Conservation (phyloP, 805 yeast species). For the Komagataella mondaviorum region DNA sequence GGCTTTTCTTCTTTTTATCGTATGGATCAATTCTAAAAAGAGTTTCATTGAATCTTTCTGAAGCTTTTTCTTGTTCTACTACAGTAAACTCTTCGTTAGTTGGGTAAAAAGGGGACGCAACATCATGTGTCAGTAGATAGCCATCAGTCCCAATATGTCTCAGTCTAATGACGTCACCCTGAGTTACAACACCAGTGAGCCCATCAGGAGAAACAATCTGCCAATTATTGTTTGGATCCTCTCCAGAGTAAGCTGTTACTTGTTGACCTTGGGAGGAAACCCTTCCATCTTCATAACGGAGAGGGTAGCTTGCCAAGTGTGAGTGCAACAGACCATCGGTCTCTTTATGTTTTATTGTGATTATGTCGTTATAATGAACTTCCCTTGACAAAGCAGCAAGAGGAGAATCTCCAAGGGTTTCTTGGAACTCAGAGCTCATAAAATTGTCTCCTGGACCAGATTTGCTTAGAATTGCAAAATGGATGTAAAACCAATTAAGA, state of each 20-base stretch:
- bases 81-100: constrained; percentile 93
- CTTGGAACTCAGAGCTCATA: constrained; percentile 94
- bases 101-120: constrained; percentile 84
- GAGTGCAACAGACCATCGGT: constrained; percentile 78
- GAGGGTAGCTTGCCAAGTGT: constrained; percentile 62
- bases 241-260: constrained; percentile 57
- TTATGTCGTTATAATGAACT: constrained; percentile 61
- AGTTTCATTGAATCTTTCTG: constrained; percentile 52
- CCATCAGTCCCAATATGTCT: constrained; percentile 75
- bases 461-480: constrained; percentile 63
- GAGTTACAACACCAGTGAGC: constrained; percentile 33
- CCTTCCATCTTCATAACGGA: constrained; percentile 94
- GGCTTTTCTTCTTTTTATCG: constrained; percentile 33
- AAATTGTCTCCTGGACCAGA: constrained; percentile 96
- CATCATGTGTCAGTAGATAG: constrained; percentile 79
- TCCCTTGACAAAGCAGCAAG: constrained; percentile 57
- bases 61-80: constrained; percentile 45
- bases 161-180: constrained; percentile 68
- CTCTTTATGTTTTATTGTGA: constrained; percentile 71
- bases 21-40: constrained; percentile 60
- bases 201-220: constrained; percentile 53
- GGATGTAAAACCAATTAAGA: constrained; percentile 84
- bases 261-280: constrained; percentile 91
- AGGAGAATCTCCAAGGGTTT: constrained; percentile 75
- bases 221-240: constrained; percentile 72